Base-by-base conservation (phyloP, 31 red algal species). In the Porphyra umbilicalis region DNA sequence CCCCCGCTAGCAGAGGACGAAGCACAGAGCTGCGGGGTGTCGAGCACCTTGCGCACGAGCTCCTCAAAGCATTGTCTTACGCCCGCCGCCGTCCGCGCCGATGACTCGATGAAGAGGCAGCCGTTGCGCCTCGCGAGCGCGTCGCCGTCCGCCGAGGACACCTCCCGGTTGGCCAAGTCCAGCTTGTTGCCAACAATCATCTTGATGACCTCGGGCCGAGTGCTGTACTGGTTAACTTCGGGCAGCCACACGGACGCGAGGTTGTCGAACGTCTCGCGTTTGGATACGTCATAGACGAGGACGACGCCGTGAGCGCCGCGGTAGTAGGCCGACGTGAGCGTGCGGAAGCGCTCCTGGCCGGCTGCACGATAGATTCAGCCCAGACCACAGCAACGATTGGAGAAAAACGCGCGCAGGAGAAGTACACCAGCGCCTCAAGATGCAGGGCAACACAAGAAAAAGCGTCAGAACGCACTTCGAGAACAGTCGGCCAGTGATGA, bases 321-420 rank as follows among this genome's bases (percentile, higher is more conserved):
- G 84, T 98, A 89, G 35, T 89, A 89, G 16, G 87, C 78, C 7
- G 97, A 95, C 74, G 97, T 95, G 80, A 99, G 97, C 32, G 97
- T 99, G 78, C 97, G 91, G 78, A 99, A 99, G 57, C 97, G 89
- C 83, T 99, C 97, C 83, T 99, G 97, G 31, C 97, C 97, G 33
- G 97, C 97, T 71, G 57, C 57, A 29, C n/a, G n/a, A n/a, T n/a
- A n/a, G n/a, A n/a, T n/a, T n/a, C n/a, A n/a, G n/a, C n/a, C n/a
- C n/a, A n/a, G n/a, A n/a, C n/a, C n/a, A n/a, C n/a, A n/a, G n/a
- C n/a, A n/a, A n/a, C n/a, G n/a, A n/a, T n/a, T n/a, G n/a, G n/a
- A n/a, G n/a, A n/a, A n/a, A n/a, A n/a, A n/a, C n/a, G n/a, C n/a
- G n/a, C n/a, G n/a, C n/a, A n/a, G n/a, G n/a, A n/a, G n/a, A n/a